Conservation (phyloP, 2,329 filamentous ascomycete genomes). For the Beauveria bassiana region DNA sequence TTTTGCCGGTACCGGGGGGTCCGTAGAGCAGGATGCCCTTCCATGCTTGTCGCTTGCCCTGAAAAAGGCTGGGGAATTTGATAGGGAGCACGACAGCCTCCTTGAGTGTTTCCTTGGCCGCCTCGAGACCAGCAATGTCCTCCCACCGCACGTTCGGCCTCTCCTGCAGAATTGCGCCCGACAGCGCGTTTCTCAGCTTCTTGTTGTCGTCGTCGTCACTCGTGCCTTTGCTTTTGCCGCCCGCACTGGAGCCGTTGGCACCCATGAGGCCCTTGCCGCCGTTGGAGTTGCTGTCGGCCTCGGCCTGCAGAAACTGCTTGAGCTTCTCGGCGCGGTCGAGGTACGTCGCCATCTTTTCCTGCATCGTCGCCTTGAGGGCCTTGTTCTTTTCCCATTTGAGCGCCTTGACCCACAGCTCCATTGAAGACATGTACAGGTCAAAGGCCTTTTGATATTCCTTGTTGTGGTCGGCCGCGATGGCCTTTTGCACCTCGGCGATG, state of each 20-base stretch:
- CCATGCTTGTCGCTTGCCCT: conserved; percentile 94
- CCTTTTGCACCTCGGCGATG: conserved; percentile 94
- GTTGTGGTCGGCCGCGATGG: conserved; percentile 91
- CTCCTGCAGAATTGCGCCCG: conserved; percentile 88
- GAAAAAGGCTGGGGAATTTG: conserved; percentile 95
- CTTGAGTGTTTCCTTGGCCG: conserved; percentile 92
- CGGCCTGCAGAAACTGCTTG: conserved; percentile 78
- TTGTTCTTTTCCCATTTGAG: conserved; percentile 99
- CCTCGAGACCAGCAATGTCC: conserved; percentile 90
- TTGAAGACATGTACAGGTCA: conserved; percentile 87
- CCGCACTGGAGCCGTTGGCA: conserved; percentile 61
- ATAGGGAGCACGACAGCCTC: conserved; percentile 97
- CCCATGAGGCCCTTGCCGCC: conserved; percentile 56
- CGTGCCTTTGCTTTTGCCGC: conserved; percentile 52
- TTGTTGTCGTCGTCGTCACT: conserved; percentile 86
- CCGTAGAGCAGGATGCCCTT: conserved; percentile 96
- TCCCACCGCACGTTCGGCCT: conserved; percentile 97
- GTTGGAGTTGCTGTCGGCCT: conserved; percentile 62
- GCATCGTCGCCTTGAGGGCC: conserved; percentile 94
- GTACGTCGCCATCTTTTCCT: conserved; percentile 89
- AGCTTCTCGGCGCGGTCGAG: conserved; percentile 99
- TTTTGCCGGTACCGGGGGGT: conserved; percentile 94
- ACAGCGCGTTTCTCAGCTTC: conserved; percentile 85
- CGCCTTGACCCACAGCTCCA: conserved; percentile 97
- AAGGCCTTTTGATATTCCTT: conserved; percentile 97